Evolutionary conservation across 73 alveolate genomes (phyloP), one percentile per base, ranked within the genome.

Genomic region (Tetrahymena borealis): DNA sequence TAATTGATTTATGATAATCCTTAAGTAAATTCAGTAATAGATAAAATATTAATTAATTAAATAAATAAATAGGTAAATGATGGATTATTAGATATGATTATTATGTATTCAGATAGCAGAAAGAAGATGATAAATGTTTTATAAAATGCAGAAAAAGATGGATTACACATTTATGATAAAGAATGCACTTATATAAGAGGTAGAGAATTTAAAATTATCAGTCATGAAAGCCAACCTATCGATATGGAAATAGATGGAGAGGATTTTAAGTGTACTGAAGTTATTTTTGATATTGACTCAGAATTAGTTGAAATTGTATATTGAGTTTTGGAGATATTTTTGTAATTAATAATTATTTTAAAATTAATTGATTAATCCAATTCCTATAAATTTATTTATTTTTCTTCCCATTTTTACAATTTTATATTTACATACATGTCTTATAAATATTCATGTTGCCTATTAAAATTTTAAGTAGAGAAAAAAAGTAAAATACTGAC

Each of bases 241-340:
- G 85, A 60, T 60, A 60, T 60, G 85, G 85, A 60, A 60, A 60
- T 60, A 60, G 85, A 60, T 20, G 85, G 85, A 60, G 85, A 60
- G 28, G 85, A 60, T 60, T 60, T 60, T 60, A 60, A 60, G 28
- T 60, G 85, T 35, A 18, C 85, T 24, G 85, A 60, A 60, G 85
- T 60, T 15, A 60, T 60, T 60, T 60, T 18, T 60, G 85, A 60
- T 20, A n/a, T 60, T 24, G 85, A 60, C 28, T 60, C 85, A 6
- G 85, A 60, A 16, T 15, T 60, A 28, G 85, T 60, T 13, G 85
- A 60, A 60, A 18, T 60, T 60, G 85, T 60, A 24, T 60, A 60
- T 35, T 60, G 85, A 60, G 10, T 11, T 42, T 39, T 39, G 24
- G 28, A 42, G 28, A 11, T n/a, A 60, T 60, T 20, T 60, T 1